Evolutionary conservation across 106 monocot species (phyloP).

Genomic region (Posidonia australis): DNA sequence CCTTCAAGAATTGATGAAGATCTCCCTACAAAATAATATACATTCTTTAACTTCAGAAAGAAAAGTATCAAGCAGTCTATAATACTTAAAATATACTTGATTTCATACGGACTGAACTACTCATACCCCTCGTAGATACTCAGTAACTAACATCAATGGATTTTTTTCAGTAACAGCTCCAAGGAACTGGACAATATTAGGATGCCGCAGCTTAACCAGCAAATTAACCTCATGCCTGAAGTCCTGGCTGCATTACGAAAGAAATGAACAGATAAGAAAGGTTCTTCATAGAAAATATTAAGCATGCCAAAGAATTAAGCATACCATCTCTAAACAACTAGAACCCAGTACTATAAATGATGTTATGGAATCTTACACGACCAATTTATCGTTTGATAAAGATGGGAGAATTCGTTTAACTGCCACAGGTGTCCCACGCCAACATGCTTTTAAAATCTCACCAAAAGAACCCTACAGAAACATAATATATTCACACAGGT

Average conservation of each 20-base stretch:
- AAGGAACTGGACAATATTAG: conserved; percentile 94
- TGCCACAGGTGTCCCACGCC: conserved; percentile 95
- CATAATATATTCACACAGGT: background rate
- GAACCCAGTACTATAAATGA: background rate
- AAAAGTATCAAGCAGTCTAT: background rate
- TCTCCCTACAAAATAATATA: conserved; percentile 55
- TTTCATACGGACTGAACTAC: background rate
- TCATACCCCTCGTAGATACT: conserved; percentile 74
- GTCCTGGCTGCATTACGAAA: conserved; percentile 58
- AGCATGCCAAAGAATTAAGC: too few relatives aligned
- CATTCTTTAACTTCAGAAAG: background rate
- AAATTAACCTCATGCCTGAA: conserved; percentile 98
- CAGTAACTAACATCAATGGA: conserved; percentile 90
- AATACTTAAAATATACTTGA: background rate
- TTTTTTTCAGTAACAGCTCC: conserved; percentile 93
- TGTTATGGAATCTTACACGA: conserved; percentile 41
- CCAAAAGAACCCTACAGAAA: conserved; percentile 79
- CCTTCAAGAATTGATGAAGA: conserved; percentile 86
- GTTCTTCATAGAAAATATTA: too few relatives aligned
- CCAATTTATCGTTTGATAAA: conserved; percentile 86
- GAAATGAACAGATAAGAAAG: background rate
- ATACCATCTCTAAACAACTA: background rate
- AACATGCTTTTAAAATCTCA: conserved; percentile 84
- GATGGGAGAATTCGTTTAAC: conserved; percentile 97
- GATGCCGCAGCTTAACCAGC: conserved; percentile 89